Base-by-base conservation (phyloP, 352 stramenopile species). In the Thraustochytrium sp. region DNA sequence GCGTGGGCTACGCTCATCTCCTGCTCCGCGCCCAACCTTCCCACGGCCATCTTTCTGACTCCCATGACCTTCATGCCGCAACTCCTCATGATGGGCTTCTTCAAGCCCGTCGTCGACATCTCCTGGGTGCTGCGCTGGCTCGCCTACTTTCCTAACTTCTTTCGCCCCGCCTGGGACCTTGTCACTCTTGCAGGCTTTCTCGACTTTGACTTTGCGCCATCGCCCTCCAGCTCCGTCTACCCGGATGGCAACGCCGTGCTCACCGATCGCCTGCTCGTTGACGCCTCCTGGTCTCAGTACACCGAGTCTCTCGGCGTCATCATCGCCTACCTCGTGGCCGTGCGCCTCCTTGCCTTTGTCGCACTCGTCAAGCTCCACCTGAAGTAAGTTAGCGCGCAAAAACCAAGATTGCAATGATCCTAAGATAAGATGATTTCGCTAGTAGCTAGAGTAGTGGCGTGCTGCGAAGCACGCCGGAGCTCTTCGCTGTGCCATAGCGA, bases 71-170 rank as follows among this genome's bases (percentile, higher is more conserved):
- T 76, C 26, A 76, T 76, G 63, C 63, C 63, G 5, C 62, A 51
- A 21, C 8, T 76, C 0, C 42, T 76, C n/a, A 18, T 76, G 16
- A 76, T 76, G 63, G 63, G 63, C 16, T 76, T 76, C 31, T 76
- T 76, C 46, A 53, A 56, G 4, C 37, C 37, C 9, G 63, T 76
- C 9, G 38, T 56, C 1, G 42, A 55, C 40, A 76, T 76, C 29
- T 56, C 63, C 1, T 76, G 63, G 63, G 42, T 55, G n/a, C 29
- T 76, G 0, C 63, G 63, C 40, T 76, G 63, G 63, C 16, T 23
- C 56, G 42, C n/a, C 29, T 76, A 76, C n/a, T 76, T 76, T 46
- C 63, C 63, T 16, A 76, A 76, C 46, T 76, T 76, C 56, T 76
- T 76, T 36, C 62, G n/a, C 31, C 42, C 37, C 26, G 37, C 42